These are phyloP conservation scores for Sphaerobolus stellatus DNA, from an alignment of 1,284 basidiomycete genomes.

Conservation along the genomic window DNA sequence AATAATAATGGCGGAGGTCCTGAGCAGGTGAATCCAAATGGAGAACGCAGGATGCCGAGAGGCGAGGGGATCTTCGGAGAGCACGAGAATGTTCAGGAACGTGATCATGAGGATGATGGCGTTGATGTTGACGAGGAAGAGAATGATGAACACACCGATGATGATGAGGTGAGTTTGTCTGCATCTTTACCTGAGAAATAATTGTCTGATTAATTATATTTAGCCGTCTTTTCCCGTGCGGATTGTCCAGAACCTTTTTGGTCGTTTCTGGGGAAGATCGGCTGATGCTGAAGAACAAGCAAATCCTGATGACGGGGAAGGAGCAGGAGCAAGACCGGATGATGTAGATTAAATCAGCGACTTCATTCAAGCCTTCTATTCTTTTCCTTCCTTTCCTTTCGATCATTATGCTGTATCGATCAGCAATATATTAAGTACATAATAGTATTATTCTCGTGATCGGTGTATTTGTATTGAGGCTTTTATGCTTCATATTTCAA, in stretches of 20 bases:
- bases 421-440: too few species aligned
- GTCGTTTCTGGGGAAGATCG: conserved; percentile 66
- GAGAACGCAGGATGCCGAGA: conserved; percentile 37
- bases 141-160: conserved; percentile 32
- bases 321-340: too few species aligned
- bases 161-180: conserved; percentile 45
- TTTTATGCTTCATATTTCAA: too few species aligned
- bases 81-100: conserved; percentile 3
- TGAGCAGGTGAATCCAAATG: conserved; percentile 23
- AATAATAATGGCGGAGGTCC: conserved; percentile 29
- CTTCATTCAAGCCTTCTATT: too few species aligned
- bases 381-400: too few species aligned
- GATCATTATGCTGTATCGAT: too few species aligned
- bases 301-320: too few species aligned
- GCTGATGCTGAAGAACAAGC: too few species aligned
- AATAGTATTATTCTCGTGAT: too few species aligned
- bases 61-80: conserved; percentile 14
- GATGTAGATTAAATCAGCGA: too few species aligned
- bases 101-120: conserved; percentile 7
- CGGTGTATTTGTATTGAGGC: too few species aligned
- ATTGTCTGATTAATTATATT: conserved; percentile 31
- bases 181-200: neutral
- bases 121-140: conserved; percentile 11
- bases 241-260: conserved; percentile 59
- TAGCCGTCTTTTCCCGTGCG: conserved; percentile 64